Evolutionary conservation across 352 stramenopile genomes (phyloP).

Genomic region (Globisporangium emineosum): DNA sequence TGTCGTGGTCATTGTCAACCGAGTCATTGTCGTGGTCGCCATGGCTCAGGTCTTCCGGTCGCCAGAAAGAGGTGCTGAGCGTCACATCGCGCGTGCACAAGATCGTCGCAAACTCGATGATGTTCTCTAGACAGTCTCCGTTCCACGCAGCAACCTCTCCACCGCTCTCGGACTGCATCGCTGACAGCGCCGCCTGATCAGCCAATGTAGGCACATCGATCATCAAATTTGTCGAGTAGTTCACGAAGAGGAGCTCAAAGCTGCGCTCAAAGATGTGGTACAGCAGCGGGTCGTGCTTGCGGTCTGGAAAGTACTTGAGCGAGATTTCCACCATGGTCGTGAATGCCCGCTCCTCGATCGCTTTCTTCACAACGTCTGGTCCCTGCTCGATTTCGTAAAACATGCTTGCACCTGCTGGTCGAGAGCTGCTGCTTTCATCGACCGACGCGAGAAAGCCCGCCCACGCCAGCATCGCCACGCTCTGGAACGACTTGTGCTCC

Average conservation of each 20-base stretch:
- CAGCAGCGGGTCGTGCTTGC: slow-evolving; percentile 64
- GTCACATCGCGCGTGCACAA: slow-evolving; percentile 51
- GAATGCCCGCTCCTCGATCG: slow-evolving; percentile 64
- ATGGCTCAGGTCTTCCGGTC: slow-evolving; percentile 26
- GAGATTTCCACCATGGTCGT: slow-evolving; percentile 64
- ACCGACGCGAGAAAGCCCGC: slow-evolving; percentile 49
- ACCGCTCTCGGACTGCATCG: slow-evolving; percentile 64
- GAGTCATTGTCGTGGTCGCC: slow-evolving; percentile 28
- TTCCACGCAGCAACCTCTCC: slow-evolving; percentile 56
- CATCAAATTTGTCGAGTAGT: slow-evolving; percentile 76
- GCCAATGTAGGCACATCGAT: slow-evolving; percentile 74
- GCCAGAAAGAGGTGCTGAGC: slow-evolving; percentile 72
- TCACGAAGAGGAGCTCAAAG: slow-evolving; percentile 65
- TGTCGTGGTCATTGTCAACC: slow-evolving; percentile 29
- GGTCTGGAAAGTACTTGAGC: slow-evolving; percentile 74
- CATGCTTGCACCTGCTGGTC: slow-evolving; percentile 25
- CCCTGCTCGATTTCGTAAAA: slow-evolving; percentile 57
- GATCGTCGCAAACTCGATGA: slow-evolving; percentile 69
- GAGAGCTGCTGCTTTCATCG: slow-evolving; percentile 25
- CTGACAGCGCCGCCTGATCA: slow-evolving; percentile 58
- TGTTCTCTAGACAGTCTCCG: slow-evolving; percentile 74
- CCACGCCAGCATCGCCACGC: slow-evolving; percentile 75
- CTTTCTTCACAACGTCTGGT: slow-evolving; percentile 61
- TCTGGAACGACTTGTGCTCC: slow-evolving; percentile 68
- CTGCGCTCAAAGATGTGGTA: slow-evolving; percentile 71